phyloP scores from a whole-genome alignment of 768 basidiomycete genomes.

The Tylopilus rubrobrunneus region DNA sequence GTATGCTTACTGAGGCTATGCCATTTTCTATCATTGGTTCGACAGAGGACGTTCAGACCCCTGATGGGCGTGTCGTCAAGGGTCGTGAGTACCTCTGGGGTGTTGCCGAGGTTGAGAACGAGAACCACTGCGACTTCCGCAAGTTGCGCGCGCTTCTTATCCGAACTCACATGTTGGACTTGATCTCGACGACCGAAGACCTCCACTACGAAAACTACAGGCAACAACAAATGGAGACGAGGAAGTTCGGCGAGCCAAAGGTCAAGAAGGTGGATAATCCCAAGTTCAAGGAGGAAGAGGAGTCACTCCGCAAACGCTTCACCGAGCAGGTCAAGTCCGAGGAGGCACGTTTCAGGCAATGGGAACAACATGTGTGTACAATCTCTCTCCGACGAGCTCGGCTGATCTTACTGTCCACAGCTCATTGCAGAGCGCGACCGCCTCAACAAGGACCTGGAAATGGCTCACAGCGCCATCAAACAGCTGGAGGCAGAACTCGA shows the following conservation, averaged over 20 bases:
- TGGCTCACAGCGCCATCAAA: constrained; percentile 90
- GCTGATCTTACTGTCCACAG: constrained; percentile 38
- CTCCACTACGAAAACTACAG: constrained; percentile 97
- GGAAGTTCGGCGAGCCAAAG: constrained; percentile 98
- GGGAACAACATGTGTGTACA: constrained; percentile 91
- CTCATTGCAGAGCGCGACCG: constrained; percentile 98
- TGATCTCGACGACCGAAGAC: constrained; percentile 95
- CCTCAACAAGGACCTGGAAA: constrained; percentile 97
- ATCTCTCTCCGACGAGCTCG: not conserved
- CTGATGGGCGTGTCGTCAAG: constrained; percentile 90
- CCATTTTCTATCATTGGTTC: constrained; percentile 99
- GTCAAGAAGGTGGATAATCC: constrained; percentile 99
- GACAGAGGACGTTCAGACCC: constrained; percentile 88
- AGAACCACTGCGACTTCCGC: constrained; percentile 99
- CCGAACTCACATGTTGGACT: constrained; percentile 97
- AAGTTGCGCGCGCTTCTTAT: constrained; percentile 94
- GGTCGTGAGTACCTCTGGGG: constrained; percentile 99
- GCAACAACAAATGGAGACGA: constrained; percentile 98
- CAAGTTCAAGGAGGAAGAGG: constrained; percentile 99
- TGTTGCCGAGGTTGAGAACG: constrained; percentile 99
- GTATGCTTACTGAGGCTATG: too few relatives aligned
- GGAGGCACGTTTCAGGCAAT: constrained; percentile 95
- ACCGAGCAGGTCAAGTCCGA: constrained; percentile 99
- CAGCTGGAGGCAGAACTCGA: constrained; percentile 87
- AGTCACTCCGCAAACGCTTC: constrained; percentile 92